Base-by-base conservation (phyloP, 805 yeast species). In the Zygosaccharomyces gambellarensis region DNA sequence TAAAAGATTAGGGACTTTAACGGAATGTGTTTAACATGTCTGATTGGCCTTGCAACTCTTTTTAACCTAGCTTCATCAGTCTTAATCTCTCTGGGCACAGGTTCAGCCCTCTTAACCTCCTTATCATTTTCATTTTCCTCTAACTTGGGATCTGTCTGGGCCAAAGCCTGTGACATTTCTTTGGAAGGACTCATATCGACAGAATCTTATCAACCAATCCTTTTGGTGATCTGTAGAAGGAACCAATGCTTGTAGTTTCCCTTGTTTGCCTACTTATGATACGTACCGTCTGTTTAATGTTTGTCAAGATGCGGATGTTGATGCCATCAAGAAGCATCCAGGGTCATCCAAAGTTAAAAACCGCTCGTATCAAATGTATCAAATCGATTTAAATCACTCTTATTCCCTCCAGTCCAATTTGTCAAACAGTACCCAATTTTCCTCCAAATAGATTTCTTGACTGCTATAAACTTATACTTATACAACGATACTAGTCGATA, bases 11-110 rank as follows among this genome's bases (percentile, higher is more conserved):
- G 73, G 59, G 65, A 75, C 58, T 66, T 81, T 5, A 79, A 73
- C 11, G 84, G 81, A 29, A 78, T 68, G 54, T 71, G 66, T 49
- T 72, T 73, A 40, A 81, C 74, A 53, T 78, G 81, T 47, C 83
- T 78, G 32, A 73, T 55, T 0, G 79, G 79, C 58, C 78, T 69
- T 6, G 70, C 73, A 2, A 73, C 77, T 53, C 77, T 62, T 41
- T 56, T 60, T 52, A 72, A 43, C 19, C 47, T 49, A 4, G 49
- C 47, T 3, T 61, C 62, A 21, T 58, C 62, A 4, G 51, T 47
- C 11, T 56, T 51, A 25, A 64, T 55, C 43, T 57, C 63, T 45
- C 54, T 63, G 2, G 70, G 70, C 4, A 61, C 52, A 23, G 64
- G 61, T 7, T 51, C 39, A n/a, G 36, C 48, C 12, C 57, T 62